Evolutionary conservation across 805 yeast genomes (phyloP), one percentile per base, ranked within the genome.

Genomic region (Hanseniaspora singularis): DNA sequence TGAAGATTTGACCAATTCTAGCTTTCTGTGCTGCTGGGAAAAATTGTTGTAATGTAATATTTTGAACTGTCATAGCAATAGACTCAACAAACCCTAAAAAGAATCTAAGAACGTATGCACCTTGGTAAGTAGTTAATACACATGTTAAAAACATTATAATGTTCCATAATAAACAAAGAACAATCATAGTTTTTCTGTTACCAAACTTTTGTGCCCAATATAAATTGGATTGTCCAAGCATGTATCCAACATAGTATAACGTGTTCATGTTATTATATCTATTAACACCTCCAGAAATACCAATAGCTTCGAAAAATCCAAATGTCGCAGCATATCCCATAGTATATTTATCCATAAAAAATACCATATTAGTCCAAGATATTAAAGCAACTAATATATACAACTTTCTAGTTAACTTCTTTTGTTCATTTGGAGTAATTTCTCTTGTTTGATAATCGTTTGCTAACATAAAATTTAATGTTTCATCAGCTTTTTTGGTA

Each of bases 61-160:
- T 64, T 40, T 71, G 55, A 19, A 64, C 61, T n/a, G 72, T 70
- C 34, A 64, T 57, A 28, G 65, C 65, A 34, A 60, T 62, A 52
- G 67, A 55, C 53, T 68, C 73, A 20, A 59, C 58, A 39, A 68
- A 59, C 5, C 78, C 78, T 46, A 72, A 60, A 37, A 71, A 63
- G 53, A 71, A 68, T 51, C 76, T 58, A 11, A 67, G 49, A 15
- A 65, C 68, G 43, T 47, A 47, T 2, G 42, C 40, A 15, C 50
- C 50, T 40, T 40, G 40, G 24, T 47, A 47, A 18, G 37, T 20
- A 18, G 19, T 28, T 5, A 36, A 26, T 6, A 39, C 30, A 40
- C 46, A 40, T 3, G 40, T 31, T 8, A 36, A 30, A 23, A 31
- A 47, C 46, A 47, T 40, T n/a, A 37, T 15, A 2, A 47, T 8